These are phyloP conservation scores for Macroventuria anomochaeta DNA, from an alignment of 2,329 filamentous ascomycete genomes.

Conservation along the genomic window DNA sequence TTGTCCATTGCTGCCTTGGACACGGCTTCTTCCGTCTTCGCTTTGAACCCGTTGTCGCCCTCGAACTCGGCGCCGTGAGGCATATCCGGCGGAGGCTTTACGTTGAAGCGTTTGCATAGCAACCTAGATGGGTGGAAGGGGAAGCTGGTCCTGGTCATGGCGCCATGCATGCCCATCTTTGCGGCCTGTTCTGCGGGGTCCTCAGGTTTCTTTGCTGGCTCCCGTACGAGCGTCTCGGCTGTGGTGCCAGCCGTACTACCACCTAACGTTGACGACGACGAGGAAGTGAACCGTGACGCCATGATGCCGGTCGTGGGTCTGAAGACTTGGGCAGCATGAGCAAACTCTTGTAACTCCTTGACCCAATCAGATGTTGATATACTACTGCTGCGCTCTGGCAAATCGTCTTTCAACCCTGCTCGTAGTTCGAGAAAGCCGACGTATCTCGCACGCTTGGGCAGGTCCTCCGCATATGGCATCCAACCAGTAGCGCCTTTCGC, in stretches of 20 bases:
- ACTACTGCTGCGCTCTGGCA: conserved; percentile 63
- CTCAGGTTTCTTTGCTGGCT: conserved; percentile 63
- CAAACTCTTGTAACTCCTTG: conserved; percentile 80
- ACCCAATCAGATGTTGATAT: conserved; percentile 75
- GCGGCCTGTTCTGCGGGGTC: conserved; percentile 88
- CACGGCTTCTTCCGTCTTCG: conserved; percentile 55
- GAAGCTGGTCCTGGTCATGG: conserved; percentile 75
- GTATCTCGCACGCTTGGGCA: conserved; percentile 80
- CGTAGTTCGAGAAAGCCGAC: conserved; percentile 79
- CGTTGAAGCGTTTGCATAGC: conserved; percentile 93
- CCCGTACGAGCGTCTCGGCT: conserved; percentile 51
- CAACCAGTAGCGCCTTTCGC: conserved; percentile 64
- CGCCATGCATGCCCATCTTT: conserved; percentile 89
- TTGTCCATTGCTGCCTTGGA: conserved; percentile 60
- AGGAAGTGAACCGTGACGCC: conserved; percentile 87
- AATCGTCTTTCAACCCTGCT: conserved; percentile 63
- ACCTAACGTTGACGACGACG: conserved; percentile 47
- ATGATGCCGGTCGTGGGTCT: conserved; percentile 90
- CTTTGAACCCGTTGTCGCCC: conserved; percentile 39
- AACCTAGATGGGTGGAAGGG: conserved; percentile 82
- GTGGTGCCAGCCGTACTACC: conserved; percentile 25
- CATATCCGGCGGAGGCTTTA: conserved; percentile 75
- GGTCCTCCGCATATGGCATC: conserved; percentile 85
- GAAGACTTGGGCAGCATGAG: conserved; percentile 78
- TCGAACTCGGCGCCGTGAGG: conserved; percentile 59